phyloP scores from a whole-genome alignment of 192 early-diverging fungal species.

The Martensiomyces pterosporus region DNA sequence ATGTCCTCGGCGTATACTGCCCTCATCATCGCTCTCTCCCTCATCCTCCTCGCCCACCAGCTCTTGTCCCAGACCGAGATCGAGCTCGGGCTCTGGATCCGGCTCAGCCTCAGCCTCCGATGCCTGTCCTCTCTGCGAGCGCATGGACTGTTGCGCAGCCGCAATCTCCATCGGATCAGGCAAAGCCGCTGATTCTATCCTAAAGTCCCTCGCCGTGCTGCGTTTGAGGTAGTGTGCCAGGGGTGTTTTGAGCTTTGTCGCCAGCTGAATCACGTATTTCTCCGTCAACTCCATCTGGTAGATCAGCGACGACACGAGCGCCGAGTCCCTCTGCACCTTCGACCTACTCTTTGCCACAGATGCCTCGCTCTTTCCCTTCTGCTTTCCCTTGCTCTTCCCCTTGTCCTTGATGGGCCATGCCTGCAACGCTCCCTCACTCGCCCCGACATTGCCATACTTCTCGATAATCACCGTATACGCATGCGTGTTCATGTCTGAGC shows the following conservation, averaged over 20 bases:
- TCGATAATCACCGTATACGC: conserved; percentile 17
- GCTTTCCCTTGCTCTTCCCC: conserved; percentile 3
- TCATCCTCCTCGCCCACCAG: too few relatives aligned
- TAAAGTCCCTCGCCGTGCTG: conserved; percentile 76
- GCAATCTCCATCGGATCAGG: background rate
- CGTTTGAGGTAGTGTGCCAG: conserved; percentile 72
- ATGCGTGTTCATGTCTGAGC: conserved; percentile 24
- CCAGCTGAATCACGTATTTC: conserved; percentile 63
- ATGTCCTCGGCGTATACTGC: too few relatives aligned
- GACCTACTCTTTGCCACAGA: conserved; percentile 27
- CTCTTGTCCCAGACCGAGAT: too few relatives aligned
- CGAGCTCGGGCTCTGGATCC: too few relatives aligned
- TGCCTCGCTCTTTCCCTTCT: conserved; percentile 7
- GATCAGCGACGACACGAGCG: conserved; percentile 67
- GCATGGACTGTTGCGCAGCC: conserved; percentile 1
- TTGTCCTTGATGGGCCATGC: conserved; percentile 1
- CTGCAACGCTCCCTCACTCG: background rate
- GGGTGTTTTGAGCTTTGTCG: conserved; percentile 66
- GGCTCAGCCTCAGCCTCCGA: too few relatives aligned
- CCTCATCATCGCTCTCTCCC: conserved; percentile 38
- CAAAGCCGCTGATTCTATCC: conserved; percentile 55
- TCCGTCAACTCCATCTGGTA: conserved; percentile 76
- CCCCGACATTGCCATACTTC: conserved; percentile 16
- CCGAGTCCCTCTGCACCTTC: conserved; percentile 65
- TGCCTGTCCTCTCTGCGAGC: too few relatives aligned